These are phyloP conservation scores for Nissolia schottii DNA, from an alignment of 306 rosid species.

Conservation along the genomic window DNA sequence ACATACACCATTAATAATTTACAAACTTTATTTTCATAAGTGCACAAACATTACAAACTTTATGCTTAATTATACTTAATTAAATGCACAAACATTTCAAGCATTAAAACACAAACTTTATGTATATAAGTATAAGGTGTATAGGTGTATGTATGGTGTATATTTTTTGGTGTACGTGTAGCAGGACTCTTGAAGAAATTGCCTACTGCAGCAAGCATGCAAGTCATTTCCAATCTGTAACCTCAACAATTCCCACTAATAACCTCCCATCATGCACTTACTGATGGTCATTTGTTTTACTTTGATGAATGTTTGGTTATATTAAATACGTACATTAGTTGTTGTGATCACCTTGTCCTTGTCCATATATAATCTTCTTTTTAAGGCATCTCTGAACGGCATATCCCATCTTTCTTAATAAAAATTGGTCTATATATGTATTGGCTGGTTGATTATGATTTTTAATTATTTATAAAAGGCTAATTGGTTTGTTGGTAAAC, in stretches of 20 bases:
- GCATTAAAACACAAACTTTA: no score
- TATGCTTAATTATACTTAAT: no score
- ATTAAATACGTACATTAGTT: constrained; percentile 14
- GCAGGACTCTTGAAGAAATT: neutral
- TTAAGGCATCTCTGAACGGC: constrained; percentile 50
- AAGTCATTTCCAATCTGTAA: neutral
- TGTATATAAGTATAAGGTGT: no score
- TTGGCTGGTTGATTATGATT: neutral
- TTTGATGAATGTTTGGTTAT: constrained; percentile 20
- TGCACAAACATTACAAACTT: no score
- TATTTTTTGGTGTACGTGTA: no score
- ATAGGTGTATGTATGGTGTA: no score
- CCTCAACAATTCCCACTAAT: neutral
- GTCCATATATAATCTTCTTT: constrained; percentile 44
- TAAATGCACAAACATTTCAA: no score
- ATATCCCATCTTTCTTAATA: constrained; percentile 30
- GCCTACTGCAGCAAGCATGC: neutral
- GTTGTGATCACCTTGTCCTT: constrained; percentile 34
- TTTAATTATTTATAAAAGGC: neutral
- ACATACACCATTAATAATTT: no score
- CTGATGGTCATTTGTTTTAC: constrained; percentile 1
- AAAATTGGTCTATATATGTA: neutral
- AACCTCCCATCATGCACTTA: constrained; percentile 4
- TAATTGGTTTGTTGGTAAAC: constrained; percentile 20
- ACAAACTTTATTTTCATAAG: no score